Conservation (phyloP, 1,284 basidiomycete genomes). For the Vanrija sp. region DNA sequence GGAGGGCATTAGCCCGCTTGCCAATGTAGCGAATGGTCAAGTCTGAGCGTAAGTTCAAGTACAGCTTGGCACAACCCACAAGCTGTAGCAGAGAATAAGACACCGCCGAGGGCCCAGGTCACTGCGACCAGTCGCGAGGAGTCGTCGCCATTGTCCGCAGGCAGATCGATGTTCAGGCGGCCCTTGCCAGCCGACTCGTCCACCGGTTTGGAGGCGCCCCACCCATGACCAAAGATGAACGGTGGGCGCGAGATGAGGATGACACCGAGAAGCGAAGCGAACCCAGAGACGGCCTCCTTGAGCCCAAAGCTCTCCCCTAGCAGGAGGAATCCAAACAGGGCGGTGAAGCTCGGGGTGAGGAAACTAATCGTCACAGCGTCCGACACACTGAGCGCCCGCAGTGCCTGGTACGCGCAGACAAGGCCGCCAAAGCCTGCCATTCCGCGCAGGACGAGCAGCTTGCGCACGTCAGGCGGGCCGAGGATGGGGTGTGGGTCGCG, state of each 20-base stretch:
- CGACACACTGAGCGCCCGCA: slow-evolving; percentile 65
- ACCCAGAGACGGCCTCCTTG: slow-evolving; percentile 62
- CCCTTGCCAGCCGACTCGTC: not conserved
- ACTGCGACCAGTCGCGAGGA: slow-evolving; percentile 27
- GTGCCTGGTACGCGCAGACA: slow-evolving; percentile 55
- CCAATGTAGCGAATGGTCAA: slow-evolving; percentile 67
- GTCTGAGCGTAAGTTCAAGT: slow-evolving; percentile 49
- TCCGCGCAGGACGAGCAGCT: slow-evolving; percentile 59
- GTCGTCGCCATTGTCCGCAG: slow-evolving; percentile 6
- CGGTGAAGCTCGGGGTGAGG: slow-evolving; percentile 65
- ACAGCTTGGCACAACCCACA: slow-evolving; percentile 28
- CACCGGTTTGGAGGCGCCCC: not conserved
- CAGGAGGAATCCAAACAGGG: slow-evolving; percentile 63
- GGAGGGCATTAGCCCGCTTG: slow-evolving; percentile 66
- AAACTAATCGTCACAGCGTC: slow-evolving; percentile 75
- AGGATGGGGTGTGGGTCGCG: slow-evolving; percentile 62
- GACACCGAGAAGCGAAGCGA: slow-evolving; percentile 60
- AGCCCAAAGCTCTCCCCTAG: slow-evolving; percentile 62
- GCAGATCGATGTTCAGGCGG: slow-evolving; percentile 26
- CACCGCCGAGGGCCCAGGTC: slow-evolving; percentile 37
- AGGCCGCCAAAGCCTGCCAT: slow-evolving; percentile 55
- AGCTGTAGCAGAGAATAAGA: slow-evolving; percentile 36
- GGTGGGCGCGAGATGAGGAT: slow-evolving; percentile 63
- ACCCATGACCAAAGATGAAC: slow-evolving; percentile 53
- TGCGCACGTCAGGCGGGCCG: slow-evolving; percentile 65